A percentile compares a stretch with the other conserved stretches of the same genome.
Conservation (phyloP, 768 basidiomycete species). For the Mycena haematopus region DNA sequence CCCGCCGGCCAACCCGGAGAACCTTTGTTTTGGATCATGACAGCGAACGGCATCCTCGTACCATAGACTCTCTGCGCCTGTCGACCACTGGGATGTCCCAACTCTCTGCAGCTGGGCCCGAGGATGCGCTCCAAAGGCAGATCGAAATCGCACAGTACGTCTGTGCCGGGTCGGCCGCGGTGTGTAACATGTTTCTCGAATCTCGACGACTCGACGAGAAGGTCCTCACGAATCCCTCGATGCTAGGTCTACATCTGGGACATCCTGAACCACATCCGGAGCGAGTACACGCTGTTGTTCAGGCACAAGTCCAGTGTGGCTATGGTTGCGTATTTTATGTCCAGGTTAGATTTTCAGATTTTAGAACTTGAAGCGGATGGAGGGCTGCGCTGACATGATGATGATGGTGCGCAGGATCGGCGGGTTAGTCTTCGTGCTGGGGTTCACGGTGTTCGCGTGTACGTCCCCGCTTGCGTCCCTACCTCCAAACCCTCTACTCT, state of each 20-base stretch:
- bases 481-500: no score
- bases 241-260: slow-evolving; percentile 39
- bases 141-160: slow-evolving; percentile 6
- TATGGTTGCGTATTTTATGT: slow-evolving; percentile 33
- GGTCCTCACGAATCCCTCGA: background rate
- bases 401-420: slow-evolving; percentile 23
- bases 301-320: slow-evolving; percentile 26
- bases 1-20: no score
- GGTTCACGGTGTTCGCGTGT: slow-evolving; percentile 32
- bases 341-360: slow-evolving; percentile 18
- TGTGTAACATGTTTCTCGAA: background rate
- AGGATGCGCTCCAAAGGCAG: background rate
- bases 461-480: background rate
- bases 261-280: slow-evolving; percentile 33
- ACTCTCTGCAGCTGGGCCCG: background rate
- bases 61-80: background rate
- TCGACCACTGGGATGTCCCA: background rate
- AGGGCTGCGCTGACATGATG: no score
- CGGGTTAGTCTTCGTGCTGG: slow-evolving; percentile 24
- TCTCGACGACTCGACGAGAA: no score
- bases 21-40: no score
- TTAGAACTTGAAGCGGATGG: no score
- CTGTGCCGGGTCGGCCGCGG: slow-evolving; percentile 7
- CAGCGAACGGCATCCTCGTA: no score
- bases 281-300: slow-evolving; percentile 34